Conservation (phyloP, 441 rosid genomes). For the Isatis lusitanica region DNA sequence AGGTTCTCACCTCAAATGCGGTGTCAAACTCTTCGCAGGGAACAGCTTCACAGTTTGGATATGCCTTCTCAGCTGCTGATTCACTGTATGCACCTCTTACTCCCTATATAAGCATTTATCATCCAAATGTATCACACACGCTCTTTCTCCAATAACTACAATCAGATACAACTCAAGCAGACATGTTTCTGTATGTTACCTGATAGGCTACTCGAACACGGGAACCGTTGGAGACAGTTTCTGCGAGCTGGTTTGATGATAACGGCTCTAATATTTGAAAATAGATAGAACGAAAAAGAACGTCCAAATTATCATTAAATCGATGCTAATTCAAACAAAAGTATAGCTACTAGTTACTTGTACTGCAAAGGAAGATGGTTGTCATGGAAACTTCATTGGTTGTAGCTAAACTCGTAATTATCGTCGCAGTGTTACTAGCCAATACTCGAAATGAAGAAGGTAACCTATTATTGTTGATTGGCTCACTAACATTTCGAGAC, state of each 20-base stretch:
- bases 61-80: constrained; percentile 90
- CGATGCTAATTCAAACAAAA: neutral
- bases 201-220: constrained; percentile 94
- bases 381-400: too few relatives aligned
- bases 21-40: constrained; percentile 92
- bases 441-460: neutral
- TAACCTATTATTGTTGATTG: neutral
- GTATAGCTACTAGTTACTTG: neutral
- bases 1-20: constrained; percentile 66
- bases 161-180: neutral
- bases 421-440: neutral
- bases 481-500: neutral
- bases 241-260: constrained; percentile 53
- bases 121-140: neutral
- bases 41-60: constrained; percentile 89
- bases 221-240: constrained; percentile 56
- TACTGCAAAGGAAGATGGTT: neutral
- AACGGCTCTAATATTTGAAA: constrained; percentile 58
- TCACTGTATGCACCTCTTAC: constrained; percentile 90
- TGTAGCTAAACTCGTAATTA: too few relatives aligned
- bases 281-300: neutral
- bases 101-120: constrained; percentile 47
- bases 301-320: neutral
- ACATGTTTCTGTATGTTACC: constrained; percentile 39
- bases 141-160: neutral